phyloP scores from a whole-genome alignment of 23 red algal genomes.

The Gracilaria vermiculophylla region DNA sequence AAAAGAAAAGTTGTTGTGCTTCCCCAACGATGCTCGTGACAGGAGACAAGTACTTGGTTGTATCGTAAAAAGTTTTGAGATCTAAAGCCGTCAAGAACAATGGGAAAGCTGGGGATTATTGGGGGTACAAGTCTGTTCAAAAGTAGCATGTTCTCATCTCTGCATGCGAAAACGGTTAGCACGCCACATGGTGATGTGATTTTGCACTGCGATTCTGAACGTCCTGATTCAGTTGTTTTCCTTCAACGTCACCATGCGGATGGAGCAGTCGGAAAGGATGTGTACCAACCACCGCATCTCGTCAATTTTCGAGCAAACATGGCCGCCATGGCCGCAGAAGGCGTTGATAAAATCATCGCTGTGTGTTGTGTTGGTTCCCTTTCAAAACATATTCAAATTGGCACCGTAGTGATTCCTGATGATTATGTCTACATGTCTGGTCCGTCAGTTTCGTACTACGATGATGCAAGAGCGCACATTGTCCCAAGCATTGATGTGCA shows the following conservation, averaged over 20 bases:
- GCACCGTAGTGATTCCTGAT: conserved; percentile 84
- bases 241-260: conserved; percentile 96
- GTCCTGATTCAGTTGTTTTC: conserved; percentile 47
- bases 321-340: conserved; percentile 52
- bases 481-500: conserved; percentile 69
- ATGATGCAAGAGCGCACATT: conserved; percentile 85
- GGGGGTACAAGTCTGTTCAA: conserved; percentile 92
- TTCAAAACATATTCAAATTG: conserved; percentile 43
- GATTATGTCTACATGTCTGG: conserved; percentile 82
- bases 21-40: too few relatives aligned
- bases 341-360: conserved; percentile 58
- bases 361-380: conserved; percentile 93
- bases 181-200: conserved; percentile 79
- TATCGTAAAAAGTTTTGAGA: background rate
- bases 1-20: too few relatives aligned
- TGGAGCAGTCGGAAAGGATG: conserved; percentile 36
- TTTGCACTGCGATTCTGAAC: conserved; percentile 32
- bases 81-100: background rate
- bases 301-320: conserved; percentile 86
- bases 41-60: too few relatives aligned
- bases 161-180: conserved; percentile 28
- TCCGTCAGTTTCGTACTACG: conserved; percentile 65
- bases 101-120: conserved; percentile 77
- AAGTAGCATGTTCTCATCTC: conserved; percentile 61
- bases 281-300: conserved; percentile 80